Evolutionary conservation across 495 filamentous ascomycete species (phyloP), one percentile per base, ranked within the genome.

Genomic region (Penicillium tannophilum): DNA sequence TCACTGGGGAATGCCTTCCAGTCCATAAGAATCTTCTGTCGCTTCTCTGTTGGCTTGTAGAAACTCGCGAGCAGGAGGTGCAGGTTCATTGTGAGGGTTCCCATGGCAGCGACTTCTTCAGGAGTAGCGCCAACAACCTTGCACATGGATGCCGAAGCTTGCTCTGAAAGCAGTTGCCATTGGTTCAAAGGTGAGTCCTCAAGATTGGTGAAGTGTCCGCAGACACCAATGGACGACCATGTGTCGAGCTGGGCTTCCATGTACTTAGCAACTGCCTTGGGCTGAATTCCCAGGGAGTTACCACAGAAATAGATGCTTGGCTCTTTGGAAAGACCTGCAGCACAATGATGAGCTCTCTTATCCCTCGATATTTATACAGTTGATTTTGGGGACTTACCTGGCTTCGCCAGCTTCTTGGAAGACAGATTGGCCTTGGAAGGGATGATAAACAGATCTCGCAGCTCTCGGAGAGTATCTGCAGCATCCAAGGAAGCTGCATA

Each of bases 1-100:
- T 98, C 94, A 72, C 88, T 92, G 31, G 94, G 94, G 73, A 98
- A 98, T 2, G 94, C 92, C 71, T 94, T 96, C 72, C 84, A 88
- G 78, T 98, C 94, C 46, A 98, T 80, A 43, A 98, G 87, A 64
- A 98, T 92, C 79, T 94, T 96, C 64, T 88, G 88, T 55, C 84
- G 83, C 3, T 84, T 83, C 56, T 84, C 81, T 17, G 82, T 86
- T 0, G 94, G 94, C 60, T 78, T 83, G 74, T 97, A 98, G 78
- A 98, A 97, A 60, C 90, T 90, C 17, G 90, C 87, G 79, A 98
- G 85, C 58, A 98, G 74, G 4, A 96, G 66, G 70, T 98, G 94
- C 56, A 98, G 77, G 72, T 98, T 98, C 57, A 85, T 87, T 9
- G 94, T 97, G 67, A 98, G 76, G 4, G 93, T 96, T 66, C 91